Conservation (phyloP, 2,329 filamentous ascomycete genomes). For the Paecilomyces dactylethromorphus region DNA sequence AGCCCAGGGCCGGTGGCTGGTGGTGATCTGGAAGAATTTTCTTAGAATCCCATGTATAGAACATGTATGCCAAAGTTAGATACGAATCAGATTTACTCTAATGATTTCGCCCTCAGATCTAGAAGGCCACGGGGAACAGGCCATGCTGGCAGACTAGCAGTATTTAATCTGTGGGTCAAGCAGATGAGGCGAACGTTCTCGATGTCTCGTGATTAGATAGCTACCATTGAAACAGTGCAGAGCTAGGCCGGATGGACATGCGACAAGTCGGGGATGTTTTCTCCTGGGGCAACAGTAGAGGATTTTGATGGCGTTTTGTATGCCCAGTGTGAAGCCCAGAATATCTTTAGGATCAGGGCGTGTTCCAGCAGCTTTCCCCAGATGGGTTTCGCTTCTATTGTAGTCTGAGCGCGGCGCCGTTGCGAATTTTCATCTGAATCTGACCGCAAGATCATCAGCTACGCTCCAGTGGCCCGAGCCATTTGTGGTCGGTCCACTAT, state of each 20-base stretch:
- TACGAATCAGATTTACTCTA: background rate
- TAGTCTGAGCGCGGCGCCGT: background rate
- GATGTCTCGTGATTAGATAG: background rate
- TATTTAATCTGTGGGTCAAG: background rate
- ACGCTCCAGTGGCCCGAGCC: conserved; percentile 5
- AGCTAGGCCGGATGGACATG: background rate
- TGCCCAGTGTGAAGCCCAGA: background rate
- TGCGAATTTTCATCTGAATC: background rate
- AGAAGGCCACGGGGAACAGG: background rate
- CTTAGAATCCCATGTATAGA: conserved; percentile 2
- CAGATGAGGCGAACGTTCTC: background rate
- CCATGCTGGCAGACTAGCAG: background rate
- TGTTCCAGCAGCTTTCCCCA: background rate
- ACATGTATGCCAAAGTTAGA: background rate
- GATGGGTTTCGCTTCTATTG: background rate
- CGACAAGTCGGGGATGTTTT: no score
- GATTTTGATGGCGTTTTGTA: no score
- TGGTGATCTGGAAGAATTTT: background rate
- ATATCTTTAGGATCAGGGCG: background rate
- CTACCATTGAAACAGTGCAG: background rate
- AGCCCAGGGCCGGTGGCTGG: background rate
- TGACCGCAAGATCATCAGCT: conserved; percentile 8
- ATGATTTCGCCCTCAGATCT: background rate
- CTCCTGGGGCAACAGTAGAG: no score
- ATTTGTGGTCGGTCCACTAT: conserved; percentile 7